Conservation (phyloP, 2,329 filamentous ascomycete genomes). For the Talaromyces sp. region DNA sequence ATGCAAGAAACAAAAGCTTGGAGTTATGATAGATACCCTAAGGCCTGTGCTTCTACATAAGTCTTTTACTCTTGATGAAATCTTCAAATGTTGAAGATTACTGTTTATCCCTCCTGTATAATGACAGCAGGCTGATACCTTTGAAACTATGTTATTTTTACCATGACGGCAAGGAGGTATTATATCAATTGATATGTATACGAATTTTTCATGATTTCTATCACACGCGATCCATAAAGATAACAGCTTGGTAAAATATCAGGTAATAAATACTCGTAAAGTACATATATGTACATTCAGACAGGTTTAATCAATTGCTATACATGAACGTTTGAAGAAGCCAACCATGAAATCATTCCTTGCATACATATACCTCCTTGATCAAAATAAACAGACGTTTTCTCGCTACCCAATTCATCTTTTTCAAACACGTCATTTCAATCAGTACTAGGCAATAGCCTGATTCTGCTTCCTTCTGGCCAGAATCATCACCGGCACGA, state of each 20-base stretch:
- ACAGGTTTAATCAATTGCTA: not conserved
- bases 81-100: not conserved
- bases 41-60: not conserved
- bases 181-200: not conserved
- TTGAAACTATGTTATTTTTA: not conserved
- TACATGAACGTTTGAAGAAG: not conserved
- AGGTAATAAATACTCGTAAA: not conserved
- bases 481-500: conserved; percentile 20
- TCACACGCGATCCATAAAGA: too few species aligned
- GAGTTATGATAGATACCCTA: not conserved
- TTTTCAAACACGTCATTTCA: too few species aligned
- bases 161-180: not conserved
- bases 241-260: too few species aligned
- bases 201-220: too few species aligned
- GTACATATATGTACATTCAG: not conserved
- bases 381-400: not conserved
- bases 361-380: not conserved
- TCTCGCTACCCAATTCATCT: not conserved
- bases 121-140: not conserved
- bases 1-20: not conserved
- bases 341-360: not conserved
- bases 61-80: not conserved
- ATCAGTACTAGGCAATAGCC: not conserved
- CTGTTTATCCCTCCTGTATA: not conserved
- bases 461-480: conserved; percentile 7